These are phyloP conservation scores for Leishmania mexicana DNA, from an alignment of 208 protist genomes.

Conservation along the genomic window DNA sequence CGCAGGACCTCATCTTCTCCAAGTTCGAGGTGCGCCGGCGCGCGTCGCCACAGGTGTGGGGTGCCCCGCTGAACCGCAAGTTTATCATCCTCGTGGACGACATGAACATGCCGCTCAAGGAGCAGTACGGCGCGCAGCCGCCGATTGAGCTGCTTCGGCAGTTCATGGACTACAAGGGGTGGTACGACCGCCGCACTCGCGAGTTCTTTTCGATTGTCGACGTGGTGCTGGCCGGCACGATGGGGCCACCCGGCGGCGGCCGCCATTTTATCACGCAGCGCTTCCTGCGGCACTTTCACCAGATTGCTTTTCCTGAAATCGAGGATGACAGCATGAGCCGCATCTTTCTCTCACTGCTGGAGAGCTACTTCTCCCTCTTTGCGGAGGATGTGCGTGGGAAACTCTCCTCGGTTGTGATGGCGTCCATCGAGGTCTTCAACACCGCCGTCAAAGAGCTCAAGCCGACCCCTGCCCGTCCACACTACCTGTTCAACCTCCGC, in stretches of 20 bases:
- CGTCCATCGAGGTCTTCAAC: slow-evolving; percentile 97
- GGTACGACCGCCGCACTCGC: slow-evolving; percentile 96
- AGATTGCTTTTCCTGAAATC: slow-evolving; percentile 97
- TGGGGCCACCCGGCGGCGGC: slow-evolving; percentile 97
- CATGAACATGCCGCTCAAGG: slow-evolving; percentile 98
- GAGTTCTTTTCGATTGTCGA: slow-evolving; percentile 97
- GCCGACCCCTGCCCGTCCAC: slow-evolving; percentile 97
- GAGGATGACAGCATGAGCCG: slow-evolving; percentile 93
- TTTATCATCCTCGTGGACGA: slow-evolving; percentile 98
- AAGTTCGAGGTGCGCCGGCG: slow-evolving; percentile 97
- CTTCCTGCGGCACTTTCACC: slow-evolving; percentile 98
- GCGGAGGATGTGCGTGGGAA: slow-evolving; percentile 80
- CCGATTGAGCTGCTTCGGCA: slow-evolving; percentile 98
- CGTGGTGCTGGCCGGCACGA: slow-evolving; percentile 93
- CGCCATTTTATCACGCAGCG: slow-evolving; percentile 96
- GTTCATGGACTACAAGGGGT: slow-evolving; percentile 97
- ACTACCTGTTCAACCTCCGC: slow-evolving; percentile 99
- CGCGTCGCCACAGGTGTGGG: slow-evolving; percentile 95
- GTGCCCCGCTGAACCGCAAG: slow-evolving; percentile 96
- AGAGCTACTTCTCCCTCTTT: slow-evolving; percentile 91
- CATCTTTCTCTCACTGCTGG: slow-evolving; percentile 97
- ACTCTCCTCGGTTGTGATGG: slow-evolving; percentile 78
- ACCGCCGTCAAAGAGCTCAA: slow-evolving; percentile 93
- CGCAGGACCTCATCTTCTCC: slow-evolving; percentile 97
- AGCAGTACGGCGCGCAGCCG: slow-evolving; percentile 98